phyloP scores from a whole-genome alignment of 345 rosid genomes.

The Lenwebbia sp. region DNA sequence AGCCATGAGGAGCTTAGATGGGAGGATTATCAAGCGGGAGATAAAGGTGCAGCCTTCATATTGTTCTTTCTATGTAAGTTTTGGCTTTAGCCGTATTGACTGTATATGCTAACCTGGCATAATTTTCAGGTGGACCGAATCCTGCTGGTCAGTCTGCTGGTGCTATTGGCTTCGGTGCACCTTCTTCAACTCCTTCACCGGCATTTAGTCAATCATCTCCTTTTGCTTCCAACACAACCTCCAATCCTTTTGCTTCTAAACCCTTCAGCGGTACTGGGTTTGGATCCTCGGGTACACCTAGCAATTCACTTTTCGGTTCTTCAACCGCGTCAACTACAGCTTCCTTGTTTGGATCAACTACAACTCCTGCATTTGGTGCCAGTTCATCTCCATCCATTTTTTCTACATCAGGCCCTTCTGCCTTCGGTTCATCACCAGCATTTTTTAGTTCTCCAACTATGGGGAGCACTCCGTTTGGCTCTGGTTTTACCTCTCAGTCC shows the following conservation, averaged over 20 bases:
- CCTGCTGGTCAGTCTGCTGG: constrained; percentile 53
- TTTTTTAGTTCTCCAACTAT: constrained; percentile 35
- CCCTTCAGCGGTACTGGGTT: constrained; percentile 28
- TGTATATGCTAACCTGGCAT: neutral
- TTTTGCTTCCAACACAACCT: constrained; percentile 27
- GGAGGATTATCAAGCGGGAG: constrained; percentile 97
- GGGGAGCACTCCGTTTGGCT: constrained; percentile 29
- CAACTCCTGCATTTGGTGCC: constrained; percentile 36
- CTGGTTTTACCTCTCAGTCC: constrained; percentile 45
- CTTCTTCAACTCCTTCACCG: constrained; percentile 33
- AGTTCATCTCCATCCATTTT: constrained; percentile 32
- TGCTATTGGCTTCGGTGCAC: constrained; percentile 36
- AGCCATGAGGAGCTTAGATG: constrained; percentile 88
- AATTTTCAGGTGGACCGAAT: constrained; percentile 61
- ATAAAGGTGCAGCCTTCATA: constrained; percentile 51
- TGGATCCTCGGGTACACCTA: constrained; percentile 18
- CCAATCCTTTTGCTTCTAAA: constrained; percentile 49
- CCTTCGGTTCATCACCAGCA: constrained; percentile 56
- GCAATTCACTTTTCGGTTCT: constrained; percentile 27
- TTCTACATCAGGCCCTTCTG: constrained; percentile 35
- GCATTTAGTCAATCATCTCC: constrained; percentile 42
- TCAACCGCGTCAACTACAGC: constrained; percentile 28
- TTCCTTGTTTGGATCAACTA: constrained; percentile 30
- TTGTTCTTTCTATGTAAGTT: neutral
- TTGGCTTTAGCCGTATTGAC: neutral